Evolutionary conservation across 345 rosid genomes (phyloP).

Genomic region (Litchi chinensis): DNA sequence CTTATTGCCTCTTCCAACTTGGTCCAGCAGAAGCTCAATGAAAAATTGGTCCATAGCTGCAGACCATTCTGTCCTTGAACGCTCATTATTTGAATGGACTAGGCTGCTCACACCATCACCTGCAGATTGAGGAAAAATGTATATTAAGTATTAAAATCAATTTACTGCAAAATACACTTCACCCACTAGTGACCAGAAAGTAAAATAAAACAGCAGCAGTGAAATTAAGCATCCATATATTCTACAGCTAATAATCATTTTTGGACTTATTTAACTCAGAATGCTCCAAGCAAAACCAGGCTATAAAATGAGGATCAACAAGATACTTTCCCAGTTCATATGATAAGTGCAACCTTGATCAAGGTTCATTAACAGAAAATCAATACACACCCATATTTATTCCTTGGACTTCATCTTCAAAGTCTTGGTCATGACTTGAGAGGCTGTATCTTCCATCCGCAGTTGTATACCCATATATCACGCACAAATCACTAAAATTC

Average conservation of each 20-base stretch:
- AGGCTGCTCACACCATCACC: slow-evolving; percentile 51
- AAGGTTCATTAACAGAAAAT: slow-evolving; percentile 9
- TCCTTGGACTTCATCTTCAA: slow-evolving; percentile 66
- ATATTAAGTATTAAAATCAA: slow-evolving; percentile 8
- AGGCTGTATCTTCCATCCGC: slow-evolving; percentile 95
- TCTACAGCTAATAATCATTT: not conserved
- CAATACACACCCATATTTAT: slow-evolving; percentile 49
- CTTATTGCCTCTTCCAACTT: slow-evolving; percentile 73
- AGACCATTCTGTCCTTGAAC: slow-evolving; percentile 75
- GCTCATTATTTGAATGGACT: slow-evolving; percentile 39
- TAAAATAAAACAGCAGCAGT: slow-evolving; percentile 6
- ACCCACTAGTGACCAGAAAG: not conserved
- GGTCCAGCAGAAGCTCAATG: slow-evolving; percentile 77
- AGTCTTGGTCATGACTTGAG: slow-evolving; percentile 81
- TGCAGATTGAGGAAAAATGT: slow-evolving; percentile 26
- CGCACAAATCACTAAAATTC: slow-evolving; percentile 73
- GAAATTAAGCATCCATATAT: not conserved
- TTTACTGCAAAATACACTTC: slow-evolving; percentile 4
- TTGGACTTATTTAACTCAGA: not conserved
- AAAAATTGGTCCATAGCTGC: slow-evolving; percentile 73
- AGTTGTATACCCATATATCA: slow-evolving; percentile 67
- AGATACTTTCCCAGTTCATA: not conserved
- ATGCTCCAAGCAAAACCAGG: not conserved
- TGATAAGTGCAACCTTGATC: not conserved
- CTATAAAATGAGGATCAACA: not conserved